These are phyloP conservation scores for Pugionium dolabratum DNA, from an alignment of 345 rosid genomes.

Conservation along the genomic window DNA sequence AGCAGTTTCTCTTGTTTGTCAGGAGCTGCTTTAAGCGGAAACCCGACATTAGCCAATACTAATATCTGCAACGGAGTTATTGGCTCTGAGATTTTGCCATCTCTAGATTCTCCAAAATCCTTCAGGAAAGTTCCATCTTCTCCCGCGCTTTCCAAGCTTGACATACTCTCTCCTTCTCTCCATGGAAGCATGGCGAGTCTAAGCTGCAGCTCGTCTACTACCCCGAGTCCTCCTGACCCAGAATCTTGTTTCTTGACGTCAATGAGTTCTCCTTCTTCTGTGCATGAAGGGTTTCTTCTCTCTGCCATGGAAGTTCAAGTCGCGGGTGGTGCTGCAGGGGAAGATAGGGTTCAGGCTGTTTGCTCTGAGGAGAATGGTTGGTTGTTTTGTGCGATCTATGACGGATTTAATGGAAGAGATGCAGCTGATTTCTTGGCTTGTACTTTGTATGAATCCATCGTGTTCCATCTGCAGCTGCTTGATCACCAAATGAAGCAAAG, in stretches of 20 bases:
- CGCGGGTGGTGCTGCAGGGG: constrained; percentile 99
- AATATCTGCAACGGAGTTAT: constrained; percentile 90
- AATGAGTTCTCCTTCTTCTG: constrained; percentile 60
- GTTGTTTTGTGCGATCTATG: constrained; percentile 90
- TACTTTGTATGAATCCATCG: constrained; percentile 78
- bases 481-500: constrained; percentile 59
- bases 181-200: constrained; percentile 75
- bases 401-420: constrained; percentile 96
- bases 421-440: constrained; percentile 99
- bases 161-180: constrained; percentile 82
- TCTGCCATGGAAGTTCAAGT: constrained; percentile 78
- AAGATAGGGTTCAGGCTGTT: constrained; percentile 96
- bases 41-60: constrained; percentile 92
- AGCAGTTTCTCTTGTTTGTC: constrained; percentile 90
- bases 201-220: constrained; percentile 76
- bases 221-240: constrained; percentile 57
- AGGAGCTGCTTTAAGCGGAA: constrained; percentile 97
- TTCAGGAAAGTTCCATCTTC: constrained; percentile 81
- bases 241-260: constrained; percentile 60
- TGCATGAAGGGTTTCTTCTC: constrained; percentile 58
- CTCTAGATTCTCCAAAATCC: constrained; percentile 83
- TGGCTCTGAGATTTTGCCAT: constrained; percentile 84
- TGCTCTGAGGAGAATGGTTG: constrained; percentile 96
- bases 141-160: constrained; percentile 73
- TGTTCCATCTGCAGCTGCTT: constrained; percentile 54